These are phyloP conservation scores for Entomortierella beljakovae DNA, from an alignment of 192 early-diverging fungal genomes.

Conservation along the genomic window DNA sequence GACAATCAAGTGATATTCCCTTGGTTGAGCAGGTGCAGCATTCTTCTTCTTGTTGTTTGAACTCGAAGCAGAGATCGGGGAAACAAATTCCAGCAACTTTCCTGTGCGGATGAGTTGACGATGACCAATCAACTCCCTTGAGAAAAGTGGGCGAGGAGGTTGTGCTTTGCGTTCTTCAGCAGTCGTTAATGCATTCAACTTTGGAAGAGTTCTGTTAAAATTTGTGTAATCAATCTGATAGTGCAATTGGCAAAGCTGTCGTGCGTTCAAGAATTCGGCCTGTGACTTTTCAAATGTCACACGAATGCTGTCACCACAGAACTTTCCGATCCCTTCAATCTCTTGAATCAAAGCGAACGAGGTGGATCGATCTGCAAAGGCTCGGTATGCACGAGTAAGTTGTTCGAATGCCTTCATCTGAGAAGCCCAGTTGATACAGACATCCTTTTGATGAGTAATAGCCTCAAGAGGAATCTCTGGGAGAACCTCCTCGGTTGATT, in stretches of 20 bases:
- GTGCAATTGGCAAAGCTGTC: constrained; percentile 10
- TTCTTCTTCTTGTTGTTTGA: constrained; percentile 16
- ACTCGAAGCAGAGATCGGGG: neutral
- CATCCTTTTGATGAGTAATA: constrained; percentile 7
- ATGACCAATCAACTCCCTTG: neutral
- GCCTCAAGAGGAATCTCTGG: constrained; percentile 9
- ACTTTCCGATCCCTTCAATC: neutral
- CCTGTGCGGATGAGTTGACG: constrained; percentile 14
- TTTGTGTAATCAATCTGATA: constrained; percentile 36
- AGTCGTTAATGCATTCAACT: constrained; percentile 40
- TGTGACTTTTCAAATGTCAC: constrained; percentile 1
- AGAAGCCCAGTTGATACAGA: constrained; percentile 22
- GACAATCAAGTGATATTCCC: constrained; percentile 35
- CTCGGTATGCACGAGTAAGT: constrained; percentile 11
- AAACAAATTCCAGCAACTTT: constrained; percentile 14
- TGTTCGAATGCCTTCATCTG: constrained; percentile 37
- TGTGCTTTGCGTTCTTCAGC: constrained; percentile 17
- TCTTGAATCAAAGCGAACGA: constrained; percentile 14
- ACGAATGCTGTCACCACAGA: constrained; percentile 6
- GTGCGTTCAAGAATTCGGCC: neutral
- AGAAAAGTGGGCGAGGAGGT: constrained; percentile 17
- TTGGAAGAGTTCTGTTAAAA: constrained; percentile 11
- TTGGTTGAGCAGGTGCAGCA: neutral
- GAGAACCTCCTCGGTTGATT: neutral
- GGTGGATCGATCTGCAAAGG: constrained; percentile 6